Evolutionary conservation across 192 early-diverging fungal species (phyloP), one percentile per base, ranked within the genome.

Genomic region (Coemansia erecta): DNA sequence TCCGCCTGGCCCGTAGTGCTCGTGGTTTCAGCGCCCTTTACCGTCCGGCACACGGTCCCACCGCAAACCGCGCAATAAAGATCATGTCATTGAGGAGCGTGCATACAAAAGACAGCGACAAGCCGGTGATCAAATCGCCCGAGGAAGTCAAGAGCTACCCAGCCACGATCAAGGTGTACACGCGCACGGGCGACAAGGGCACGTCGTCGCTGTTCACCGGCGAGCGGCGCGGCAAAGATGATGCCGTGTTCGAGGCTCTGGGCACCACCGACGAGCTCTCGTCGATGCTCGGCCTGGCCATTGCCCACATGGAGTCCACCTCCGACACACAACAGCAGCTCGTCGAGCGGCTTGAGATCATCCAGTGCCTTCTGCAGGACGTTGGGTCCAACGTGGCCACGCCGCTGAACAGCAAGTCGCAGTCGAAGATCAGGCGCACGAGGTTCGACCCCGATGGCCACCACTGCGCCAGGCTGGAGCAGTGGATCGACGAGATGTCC

Each of bases 381-480:
- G 84, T 95, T 10, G 88, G 88, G 5, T 92, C 92, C n/a, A 95
- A 94, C 70, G 84, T 95, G 53, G 94, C 95, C 2, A 95, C 94
- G 10, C 94, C 94, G 18, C 69, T 90, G 26, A 70, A 63, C 12
- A 64, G 80, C 3, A 82, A 87, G 12, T 80, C 80, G 42, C 82
- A 88, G 47, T 64, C 54, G 35, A 81, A 85, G 50, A 63, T 90
- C 74, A 86, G 65, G 15, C 80, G 84, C 28, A 97, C 93, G 2
- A 53, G 77, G 10, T 97, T 97, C 67, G 92, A 97, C 58, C 45
- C 72, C 0, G 80, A 89, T 19, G 89, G 88, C 21, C 40, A 73
- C 19, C 82, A 87, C 44, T 82, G 84, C 12, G 46, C 35, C 6
- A 82, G 82, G 41, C 72, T 97, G 15, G 94, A 94, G 70, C 7